These are phyloP conservation scores for Eragrostis tef DNA, from an alignment of 202 grass and related monocot genomes.

Conservation along the genomic window DNA sequence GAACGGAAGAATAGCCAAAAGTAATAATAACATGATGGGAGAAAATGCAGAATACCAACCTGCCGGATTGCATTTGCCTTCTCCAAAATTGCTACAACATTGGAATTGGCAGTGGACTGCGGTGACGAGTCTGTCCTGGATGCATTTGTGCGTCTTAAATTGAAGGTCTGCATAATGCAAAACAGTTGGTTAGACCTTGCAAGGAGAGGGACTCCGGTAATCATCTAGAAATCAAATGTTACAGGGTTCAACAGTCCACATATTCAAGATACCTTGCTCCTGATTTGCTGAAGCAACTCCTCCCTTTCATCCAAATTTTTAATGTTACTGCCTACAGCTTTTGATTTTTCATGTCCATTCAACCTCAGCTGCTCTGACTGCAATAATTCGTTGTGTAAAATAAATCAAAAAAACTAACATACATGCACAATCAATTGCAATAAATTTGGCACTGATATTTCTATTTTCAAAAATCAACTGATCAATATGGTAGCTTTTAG, in stretches of 20 bases:
- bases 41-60: constrained; percentile 50
- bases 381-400: constrained; percentile 39
- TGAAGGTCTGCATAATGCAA: constrained; percentile 80
- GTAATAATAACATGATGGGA: background rate
- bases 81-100: constrained; percentile 81
- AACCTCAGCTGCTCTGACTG: constrained; percentile 67
- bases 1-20: constrained; percentile 21
- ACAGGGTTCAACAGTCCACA: constrained; percentile 14
- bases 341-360: constrained; percentile 66
- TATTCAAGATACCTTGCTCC: constrained; percentile 79
- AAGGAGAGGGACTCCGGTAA: background rate
- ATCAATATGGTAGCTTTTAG: background rate
- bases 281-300: constrained; percentile 93
- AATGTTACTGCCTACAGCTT: constrained; percentile 47
- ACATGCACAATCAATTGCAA: constrained; percentile 3
- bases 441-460: constrained; percentile 27
- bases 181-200: constrained; percentile 38
- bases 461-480: constrained; percentile 43
- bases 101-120: constrained; percentile 64
- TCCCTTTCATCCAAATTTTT: constrained; percentile 75
- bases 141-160: constrained; percentile 70
- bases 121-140: constrained; percentile 59
- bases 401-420: constrained; percentile 37
- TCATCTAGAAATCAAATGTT: constrained; percentile 25
- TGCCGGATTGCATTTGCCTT: constrained; percentile 97